Base-by-base conservation (phyloP, 2,329 filamentous ascomycete species). In the Magnaporthiopsis incrustans region DNA sequence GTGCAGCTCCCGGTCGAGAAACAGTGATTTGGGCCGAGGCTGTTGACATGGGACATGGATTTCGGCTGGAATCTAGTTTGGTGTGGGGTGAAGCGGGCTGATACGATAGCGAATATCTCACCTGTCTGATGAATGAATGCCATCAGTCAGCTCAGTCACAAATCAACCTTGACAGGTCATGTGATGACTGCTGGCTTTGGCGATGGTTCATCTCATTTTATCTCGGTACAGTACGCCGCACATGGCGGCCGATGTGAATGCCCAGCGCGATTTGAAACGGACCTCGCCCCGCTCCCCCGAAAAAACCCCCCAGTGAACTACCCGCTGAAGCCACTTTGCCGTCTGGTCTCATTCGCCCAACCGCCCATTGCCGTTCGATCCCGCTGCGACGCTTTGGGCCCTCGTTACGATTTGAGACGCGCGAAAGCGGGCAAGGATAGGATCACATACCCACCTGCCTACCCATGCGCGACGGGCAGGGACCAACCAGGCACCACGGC, bases 1-100 rank as follows among this genome's bases (percentile, higher is more conserved):
- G 66, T 75, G 50, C 33, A 71, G 61, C 72, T 71, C 25, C 67
- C 68, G 33, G 11, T n/a, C 10, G 26, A 7, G n/a, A 10, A n/a
- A 8, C 10, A 26, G 56, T 25, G 59, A 22, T n/a, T 18, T 25
- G 22, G 30, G 22, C 35, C 30, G 25, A 26, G 33, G 18, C 8
- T 22, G 30, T 18, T 22, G 59, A 26, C 11, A 60, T n/a, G 22
- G 4, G 14, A 11, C 11, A 14, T 14, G 33, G 33, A 14, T 14
- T 14, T 35, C 14, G 11, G 33, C 33, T 12, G 11, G 33, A 35
- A 35, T 11, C 33, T 35, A 10, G 32, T 33, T 33, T 33, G 32
- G 32, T 33, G 32, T 10, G 32, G 11, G 32, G 32, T 33, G 32
- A 33, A 33, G 11, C 32, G 11, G 2, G 32, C 11, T 10, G 8